These are phyloP conservation scores for Diddensiella santjacobensis DNA, from an alignment of 805 yeast genomes.

Conservation along the genomic window DNA sequence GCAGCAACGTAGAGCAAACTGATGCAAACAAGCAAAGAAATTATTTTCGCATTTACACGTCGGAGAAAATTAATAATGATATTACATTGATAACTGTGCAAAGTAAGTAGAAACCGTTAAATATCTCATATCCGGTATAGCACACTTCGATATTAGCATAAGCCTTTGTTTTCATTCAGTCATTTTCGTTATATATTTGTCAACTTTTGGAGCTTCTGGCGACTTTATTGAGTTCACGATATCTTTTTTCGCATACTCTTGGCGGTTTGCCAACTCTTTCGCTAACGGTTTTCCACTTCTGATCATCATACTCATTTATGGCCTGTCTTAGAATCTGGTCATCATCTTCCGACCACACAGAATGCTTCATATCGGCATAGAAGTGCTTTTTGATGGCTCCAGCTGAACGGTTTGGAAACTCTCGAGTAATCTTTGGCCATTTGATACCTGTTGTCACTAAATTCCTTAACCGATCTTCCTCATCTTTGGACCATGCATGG, in stretches of 20 bases:
- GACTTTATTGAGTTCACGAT: slow-evolving; percentile 13
- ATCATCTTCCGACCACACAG: slow-evolving; percentile 27
- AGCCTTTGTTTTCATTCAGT: no score
- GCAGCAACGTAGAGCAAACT: no score
- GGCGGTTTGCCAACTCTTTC: slow-evolving; percentile 28
- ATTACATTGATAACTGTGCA: no score
- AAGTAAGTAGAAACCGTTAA: no score
- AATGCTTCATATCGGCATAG: slow-evolving; percentile 32
- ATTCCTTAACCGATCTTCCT: slow-evolving; percentile 21
- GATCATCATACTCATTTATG: slow-evolving; percentile 24
- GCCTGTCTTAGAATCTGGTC: slow-evolving; percentile 24
- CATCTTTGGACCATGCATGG: slow-evolving; percentile 21
- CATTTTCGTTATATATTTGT: no score
- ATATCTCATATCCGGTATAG: no score
- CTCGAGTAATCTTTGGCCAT: slow-evolving; percentile 27
- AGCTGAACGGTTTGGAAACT: slow-evolving; percentile 30
- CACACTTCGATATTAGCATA: no score
- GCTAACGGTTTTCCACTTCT: slow-evolving; percentile 26
- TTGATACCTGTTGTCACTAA: slow-evolving; percentile 27
- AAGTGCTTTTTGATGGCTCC: slow-evolving; percentile 32
- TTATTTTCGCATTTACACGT: no score
- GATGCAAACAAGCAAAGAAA: no score
- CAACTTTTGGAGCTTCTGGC: slow-evolving; percentile 3
- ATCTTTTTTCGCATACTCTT: slow-evolving; percentile 26
- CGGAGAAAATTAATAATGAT: no score